A percentile compares a stretch with the other conserved stretches of the same genome.
Evolutionary conservation across 805 yeast genomes (phyloP).

Genomic region (Pichia insulana): DNA sequence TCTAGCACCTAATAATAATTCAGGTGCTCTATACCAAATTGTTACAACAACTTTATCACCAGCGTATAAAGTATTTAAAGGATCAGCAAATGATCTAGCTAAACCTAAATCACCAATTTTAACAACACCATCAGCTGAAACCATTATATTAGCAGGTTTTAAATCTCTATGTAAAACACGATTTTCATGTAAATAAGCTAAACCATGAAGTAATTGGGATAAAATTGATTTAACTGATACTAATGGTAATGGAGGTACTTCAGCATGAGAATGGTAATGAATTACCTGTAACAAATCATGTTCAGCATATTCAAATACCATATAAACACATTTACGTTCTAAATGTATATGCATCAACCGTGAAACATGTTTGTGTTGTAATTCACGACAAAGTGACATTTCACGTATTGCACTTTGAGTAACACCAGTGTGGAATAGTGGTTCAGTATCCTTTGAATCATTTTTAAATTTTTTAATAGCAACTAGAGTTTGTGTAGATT

Average conservation of each 20-base stretch:
- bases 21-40: slow-evolving; percentile 96
- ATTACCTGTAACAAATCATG: slow-evolving; percentile 91
- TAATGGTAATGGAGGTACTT: too few relatives aligned
- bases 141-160: slow-evolving; percentile 98
- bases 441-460: slow-evolving; percentile 80
- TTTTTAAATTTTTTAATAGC: slow-evolving; percentile 96
- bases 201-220: slow-evolving; percentile 91
- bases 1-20: slow-evolving; percentile 77
- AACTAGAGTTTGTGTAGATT: slow-evolving; percentile 34
- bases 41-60: slow-evolving; percentile 97
- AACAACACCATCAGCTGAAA: slow-evolving; percentile 78
- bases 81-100: slow-evolving; percentile 81
- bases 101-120: slow-evolving; percentile 94
- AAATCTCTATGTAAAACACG: slow-evolving; percentile 95
- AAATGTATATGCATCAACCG: slow-evolving; percentile 72
- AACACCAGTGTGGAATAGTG: slow-evolving; percentile 84
- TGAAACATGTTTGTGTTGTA: slow-evolving; percentile 72
- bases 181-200: slow-evolving; percentile 84
- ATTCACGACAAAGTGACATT: slow-evolving; percentile 88
- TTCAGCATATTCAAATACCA: slow-evolving; percentile 95
- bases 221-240: slow-evolving; percentile 59
- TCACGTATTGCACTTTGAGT: slow-evolving; percentile 95
- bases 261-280: slow-evolving; percentile 62
- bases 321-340: slow-evolving; percentile 83
- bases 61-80: slow-evolving; percentile 74